Conservation (phyloP, 202 grass and related monocot species). For the Elaeis oleifera region DNA sequence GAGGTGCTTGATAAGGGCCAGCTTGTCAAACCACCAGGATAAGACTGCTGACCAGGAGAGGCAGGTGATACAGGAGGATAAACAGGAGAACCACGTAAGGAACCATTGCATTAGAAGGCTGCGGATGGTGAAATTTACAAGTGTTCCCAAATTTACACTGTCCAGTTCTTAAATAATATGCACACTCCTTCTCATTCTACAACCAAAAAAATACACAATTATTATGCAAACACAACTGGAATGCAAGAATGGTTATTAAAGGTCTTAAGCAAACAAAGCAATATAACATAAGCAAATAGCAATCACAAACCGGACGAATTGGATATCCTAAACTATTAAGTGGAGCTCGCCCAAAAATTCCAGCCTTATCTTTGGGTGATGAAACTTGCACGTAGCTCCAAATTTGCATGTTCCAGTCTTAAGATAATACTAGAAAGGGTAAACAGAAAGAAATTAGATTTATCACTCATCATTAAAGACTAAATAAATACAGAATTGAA, state of each 20-base stretch:
- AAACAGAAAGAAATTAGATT: constrained; percentile 7
- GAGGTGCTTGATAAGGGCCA: constrained; percentile 83
- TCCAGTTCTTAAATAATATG: constrained; percentile 94
- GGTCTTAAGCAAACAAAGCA: background rate
- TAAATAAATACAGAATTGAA: too few relatives aligned
- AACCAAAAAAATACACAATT: constrained; percentile 23
- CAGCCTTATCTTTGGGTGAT: constrained; percentile 96
- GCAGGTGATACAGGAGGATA: constrained; percentile 84
- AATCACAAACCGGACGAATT: constrained; percentile 67
- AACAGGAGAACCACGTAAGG: constrained; percentile 58
- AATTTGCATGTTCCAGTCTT: constrained; percentile 98
- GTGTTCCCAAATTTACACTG: constrained; percentile 98
- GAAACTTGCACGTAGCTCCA: constrained; percentile 97
- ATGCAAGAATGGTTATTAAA: background rate
- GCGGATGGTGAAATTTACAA: constrained; percentile 99
- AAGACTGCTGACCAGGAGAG: constrained; percentile 53
- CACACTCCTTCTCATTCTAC: constrained; percentile 89
- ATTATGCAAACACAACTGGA: background rate
- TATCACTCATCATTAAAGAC: background rate
- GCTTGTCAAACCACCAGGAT: constrained; percentile 53
- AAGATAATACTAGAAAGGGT: constrained; percentile 59
- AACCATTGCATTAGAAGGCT: constrained; percentile 54
- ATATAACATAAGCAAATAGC: constrained; percentile 10
- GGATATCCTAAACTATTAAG: constrained; percentile 93
- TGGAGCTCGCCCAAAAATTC: constrained; percentile 61